Percentiles rank a stretch among this genome's conserved stretches.
Conservation (phyloP, 768 basidiomycete species). For the Nidularia pulvinata region DNA sequence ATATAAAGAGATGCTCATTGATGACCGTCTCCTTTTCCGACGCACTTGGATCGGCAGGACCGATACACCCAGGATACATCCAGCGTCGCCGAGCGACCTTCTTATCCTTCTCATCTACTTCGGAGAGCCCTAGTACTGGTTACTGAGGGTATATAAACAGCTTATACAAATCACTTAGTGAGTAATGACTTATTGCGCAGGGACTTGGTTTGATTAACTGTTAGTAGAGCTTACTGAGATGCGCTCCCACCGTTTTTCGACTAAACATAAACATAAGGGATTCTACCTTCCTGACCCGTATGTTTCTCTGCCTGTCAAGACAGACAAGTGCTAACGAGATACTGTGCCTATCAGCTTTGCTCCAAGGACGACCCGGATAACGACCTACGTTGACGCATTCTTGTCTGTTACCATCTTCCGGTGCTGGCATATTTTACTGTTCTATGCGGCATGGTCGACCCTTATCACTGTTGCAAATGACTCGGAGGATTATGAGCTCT, state of each 20-base stretch:
- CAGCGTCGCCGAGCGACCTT: too few relatives aligned
- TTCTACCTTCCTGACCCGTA: conserved; percentile 39
- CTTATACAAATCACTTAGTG: too few relatives aligned
- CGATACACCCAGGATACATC: too few relatives aligned
- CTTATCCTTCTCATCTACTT: too few relatives aligned
- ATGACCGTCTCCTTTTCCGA: too few relatives aligned
- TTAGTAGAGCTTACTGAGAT: neutral
- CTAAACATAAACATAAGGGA: conserved; percentile 20
- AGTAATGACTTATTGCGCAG: too few relatives aligned
- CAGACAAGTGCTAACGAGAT: too few relatives aligned
- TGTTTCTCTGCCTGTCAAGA: conserved; percentile 7
- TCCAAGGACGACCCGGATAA: conserved; percentile 29
- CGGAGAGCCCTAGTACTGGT: too few relatives aligned
- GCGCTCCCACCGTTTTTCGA: neutral
- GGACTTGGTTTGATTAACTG: too few relatives aligned
- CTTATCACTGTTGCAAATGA: conserved; percentile 41
- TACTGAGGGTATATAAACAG: too few relatives aligned
- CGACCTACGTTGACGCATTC: conserved; percentile 33
- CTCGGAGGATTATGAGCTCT: conserved; percentile 15
- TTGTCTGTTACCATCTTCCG: conserved; percentile 40
- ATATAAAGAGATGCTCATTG: too few relatives aligned
- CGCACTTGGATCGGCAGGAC: too few relatives aligned
- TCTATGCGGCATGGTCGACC: conserved; percentile 44
- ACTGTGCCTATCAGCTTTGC: conserved; percentile 24
- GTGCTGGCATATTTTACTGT: conserved; percentile 66